These are phyloP conservation scores for Macrocybe sp. DNA, from an alignment of 1,284 basidiomycete genomes.

Conservation along the genomic window DNA sequence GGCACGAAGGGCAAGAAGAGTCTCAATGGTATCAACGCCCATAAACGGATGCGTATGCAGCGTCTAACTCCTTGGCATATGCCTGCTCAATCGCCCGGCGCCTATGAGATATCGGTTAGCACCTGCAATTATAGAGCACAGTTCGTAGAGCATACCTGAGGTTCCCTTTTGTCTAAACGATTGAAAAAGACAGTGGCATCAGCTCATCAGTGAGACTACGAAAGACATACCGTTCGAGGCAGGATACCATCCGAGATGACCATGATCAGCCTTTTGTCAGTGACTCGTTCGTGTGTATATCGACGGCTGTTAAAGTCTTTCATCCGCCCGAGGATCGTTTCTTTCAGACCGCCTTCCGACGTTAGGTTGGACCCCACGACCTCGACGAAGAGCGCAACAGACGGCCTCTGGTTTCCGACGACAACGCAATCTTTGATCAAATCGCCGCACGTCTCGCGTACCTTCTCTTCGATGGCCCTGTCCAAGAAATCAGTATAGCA, in stretches of 20 bases:
- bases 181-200: no score
- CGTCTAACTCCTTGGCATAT: constrained; percentile 48
- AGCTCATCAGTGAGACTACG: no score
- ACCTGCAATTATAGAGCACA: no score
- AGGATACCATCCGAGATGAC: constrained; percentile 50
- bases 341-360: constrained; percentile 49
- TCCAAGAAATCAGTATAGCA: no score
- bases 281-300: constrained; percentile 66
- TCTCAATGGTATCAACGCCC: no score
- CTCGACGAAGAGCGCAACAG: constrained; percentile 60
- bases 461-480: constrained; percentile 66
- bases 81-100: constrained; percentile 57
- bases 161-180: constrained; percentile 53
- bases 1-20: no score
- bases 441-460: constrained; percentile 46
- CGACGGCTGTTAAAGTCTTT: constrained; percentile 57
- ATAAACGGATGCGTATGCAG: constrained; percentile 31
- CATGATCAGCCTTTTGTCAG: constrained; percentile 46
- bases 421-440: constrained; percentile 60
- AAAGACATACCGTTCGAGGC: constrained; percentile 44
- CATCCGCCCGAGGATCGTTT: constrained; percentile 61
- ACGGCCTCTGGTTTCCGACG: constrained; percentile 60
- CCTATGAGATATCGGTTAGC: constrained; percentile 19
- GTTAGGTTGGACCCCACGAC: constrained; percentile 36
- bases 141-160: constrained; percentile 22